Evolutionary conservation across 768 basidiomycete genomes (phyloP).

Genomic region (Mycena alexandri): DNA sequence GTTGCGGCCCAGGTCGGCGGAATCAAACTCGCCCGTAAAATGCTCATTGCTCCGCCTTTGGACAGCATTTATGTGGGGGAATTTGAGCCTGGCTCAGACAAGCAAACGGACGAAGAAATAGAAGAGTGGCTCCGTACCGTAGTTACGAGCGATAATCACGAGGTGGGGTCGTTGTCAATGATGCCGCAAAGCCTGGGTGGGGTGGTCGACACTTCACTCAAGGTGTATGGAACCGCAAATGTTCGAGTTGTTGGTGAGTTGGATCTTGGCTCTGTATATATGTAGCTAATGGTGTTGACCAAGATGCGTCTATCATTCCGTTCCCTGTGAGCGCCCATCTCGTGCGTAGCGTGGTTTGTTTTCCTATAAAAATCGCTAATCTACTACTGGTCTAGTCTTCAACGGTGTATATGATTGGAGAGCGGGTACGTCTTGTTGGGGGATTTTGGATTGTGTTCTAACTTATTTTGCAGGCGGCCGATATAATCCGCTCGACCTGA

Average conservation of each 20-base stretch:
- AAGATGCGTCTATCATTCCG: conserved; percentile 51
- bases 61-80: conserved; percentile 46
- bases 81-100: conserved; percentile 47
- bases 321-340: conserved; percentile 50
- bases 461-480: conserved; percentile 29
- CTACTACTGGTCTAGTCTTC: conserved; percentile 31
- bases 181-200: conserved; percentile 54
- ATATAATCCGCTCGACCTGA: conserved; percentile 29
- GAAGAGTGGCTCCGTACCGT: conserved; percentile 44
- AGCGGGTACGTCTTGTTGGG: conserved; percentile 37
- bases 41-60: conserved; percentile 47
- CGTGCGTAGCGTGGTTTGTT: conserved; percentile 35
- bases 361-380: background rate
- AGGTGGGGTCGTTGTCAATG: conserved; percentile 55
- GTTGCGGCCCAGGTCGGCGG: conserved; percentile 47
- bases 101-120: conserved; percentile 37
- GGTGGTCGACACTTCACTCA: conserved; percentile 51
- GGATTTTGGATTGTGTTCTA: background rate
- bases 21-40: conserved; percentile 47
- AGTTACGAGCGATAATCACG: conserved; percentile 50
- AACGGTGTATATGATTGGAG: conserved; percentile 48
- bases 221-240: conserved; percentile 52
- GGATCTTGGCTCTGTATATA: background rate
- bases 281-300: background rate
- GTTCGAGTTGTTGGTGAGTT: conserved; percentile 50